These are phyloP conservation scores for Mortierella sp. DNA, from an alignment of 371 early-diverging fungal species.

Conservation along the genomic window DNA sequence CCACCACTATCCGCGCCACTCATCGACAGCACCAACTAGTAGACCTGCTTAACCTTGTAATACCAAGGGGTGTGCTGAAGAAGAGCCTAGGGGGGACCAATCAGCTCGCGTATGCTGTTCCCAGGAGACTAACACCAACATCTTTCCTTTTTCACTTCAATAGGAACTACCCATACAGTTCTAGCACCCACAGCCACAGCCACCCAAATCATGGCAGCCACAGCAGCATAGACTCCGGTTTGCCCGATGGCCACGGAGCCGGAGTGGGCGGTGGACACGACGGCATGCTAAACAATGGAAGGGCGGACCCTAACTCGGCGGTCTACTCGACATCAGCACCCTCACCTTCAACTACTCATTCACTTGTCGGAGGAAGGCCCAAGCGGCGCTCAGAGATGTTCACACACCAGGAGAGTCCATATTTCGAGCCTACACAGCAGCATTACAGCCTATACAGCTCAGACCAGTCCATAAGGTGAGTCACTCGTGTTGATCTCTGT, in stretches of 20 bases:
- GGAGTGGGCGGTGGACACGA: conserved; percentile 23
- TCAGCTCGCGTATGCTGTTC: conserved; percentile 18
- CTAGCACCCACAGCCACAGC: conserved; percentile 23
- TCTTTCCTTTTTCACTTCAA: neutral
- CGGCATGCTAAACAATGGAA: conserved; percentile 15
- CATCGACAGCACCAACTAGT: too few species aligned
- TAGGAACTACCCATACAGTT: conserved; percentile 30
- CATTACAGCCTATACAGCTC: conserved; percentile 69
- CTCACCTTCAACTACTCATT: conserved; percentile 26
- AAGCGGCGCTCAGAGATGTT: conserved; percentile 46
- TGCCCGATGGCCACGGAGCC: conserved; percentile 19
- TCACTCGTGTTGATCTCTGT: too few species aligned
- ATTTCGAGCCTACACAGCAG: conserved; percentile 73
- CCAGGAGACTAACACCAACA: conserved; percentile 9
- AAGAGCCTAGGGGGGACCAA: conserved; percentile 11
- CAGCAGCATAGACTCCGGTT: conserved; percentile 22
- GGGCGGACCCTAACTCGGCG: conserved; percentile 7
- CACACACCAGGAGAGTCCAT: conserved; percentile 60
- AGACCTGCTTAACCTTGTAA: too few species aligned
- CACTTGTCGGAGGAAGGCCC: conserved; percentile 14
- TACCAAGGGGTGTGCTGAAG: too few species aligned
- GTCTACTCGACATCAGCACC: conserved; percentile 48
- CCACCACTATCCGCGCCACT: too few species aligned
- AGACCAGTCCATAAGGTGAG: conserved; percentile 71
- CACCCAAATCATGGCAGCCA: conserved; percentile 9